Base-by-base conservation (phyloP, 352 stramenopile species). In the Pythium folliculosum region DNA sequence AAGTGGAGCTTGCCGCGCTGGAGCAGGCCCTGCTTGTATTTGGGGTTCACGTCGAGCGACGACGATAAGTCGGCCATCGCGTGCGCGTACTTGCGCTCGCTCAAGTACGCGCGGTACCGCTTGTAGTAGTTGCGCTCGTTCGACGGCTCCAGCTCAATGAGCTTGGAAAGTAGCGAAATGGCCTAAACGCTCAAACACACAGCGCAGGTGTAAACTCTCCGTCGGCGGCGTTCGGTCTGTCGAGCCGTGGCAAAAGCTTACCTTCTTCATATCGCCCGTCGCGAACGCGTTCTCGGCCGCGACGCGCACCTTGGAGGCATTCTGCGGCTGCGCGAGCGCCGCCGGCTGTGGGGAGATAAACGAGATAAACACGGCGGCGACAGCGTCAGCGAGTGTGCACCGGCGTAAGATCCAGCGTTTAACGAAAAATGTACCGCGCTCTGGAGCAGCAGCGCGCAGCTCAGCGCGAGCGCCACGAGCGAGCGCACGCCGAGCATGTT, bases 51-150 rank as follows among this genome's bases (percentile, higher is more conserved):
- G 0, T 83, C 69, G 14, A 94, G 71, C 30, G 86, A 88, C 35
- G 80, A 84, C 47, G 81, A 89, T 27, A 94, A 38, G 64, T 94
- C 86, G 8, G 77, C 80, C 32, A 94, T 66, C 10, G 86, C 86
- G 58, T 88, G 80, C 23, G 74, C 75, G 61, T 92, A 94, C 74
- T 94, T 94, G 70, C 86, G 77, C 65, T 94, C 83, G 59, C 82
- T 91, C 58, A 94, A 65, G 65, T 94, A 94, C 14, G 83, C 86
- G 44, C 86, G 86, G 57, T 88, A 94, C 25, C 86, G 77, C 77
- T 94, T 92, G 82, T 92, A 94, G 49, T 91, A 90, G 66, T 92
- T 89, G 64, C 84, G 82, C 64, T 94, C 86, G 67, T 92, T 92
- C 57, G 45, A 78, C 10, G 86, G 84, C 54, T 94, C 86, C 25